Percentiles rank a stretch among this genome's conserved stretches.
phyloP scores from a whole-genome alignment of 805 yeast genomes.

The Candida easanensis region DNA sequence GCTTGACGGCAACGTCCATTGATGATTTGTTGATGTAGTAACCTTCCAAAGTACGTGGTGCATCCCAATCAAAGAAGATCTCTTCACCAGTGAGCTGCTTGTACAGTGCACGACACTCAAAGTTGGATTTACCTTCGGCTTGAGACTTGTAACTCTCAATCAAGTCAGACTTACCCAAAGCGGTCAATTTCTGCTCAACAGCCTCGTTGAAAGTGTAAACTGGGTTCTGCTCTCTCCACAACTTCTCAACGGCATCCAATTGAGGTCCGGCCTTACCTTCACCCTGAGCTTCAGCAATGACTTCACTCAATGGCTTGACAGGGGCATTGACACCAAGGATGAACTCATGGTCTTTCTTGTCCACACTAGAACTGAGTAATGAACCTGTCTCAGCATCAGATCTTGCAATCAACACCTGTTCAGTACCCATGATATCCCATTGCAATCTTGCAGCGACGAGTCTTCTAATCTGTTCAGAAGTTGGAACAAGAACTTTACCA shows the following conservation, averaged over 20 bases:
- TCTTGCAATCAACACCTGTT: slow-evolving; percentile 57
- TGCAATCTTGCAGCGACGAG: slow-evolving; percentile 57
- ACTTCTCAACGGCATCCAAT: slow-evolving; percentile 38
- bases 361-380: slow-evolving; percentile 48
- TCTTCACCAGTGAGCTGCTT: slow-evolving; percentile 30
- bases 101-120: slow-evolving; percentile 19
- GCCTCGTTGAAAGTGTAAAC: slow-evolving; percentile 52
- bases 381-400: slow-evolving; percentile 58
- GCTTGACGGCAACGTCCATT: slow-evolving; percentile 50
- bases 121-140: slow-evolving; percentile 14
- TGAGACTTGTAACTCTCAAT: slow-evolving; percentile 25
- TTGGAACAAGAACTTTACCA: slow-evolving; percentile 61
- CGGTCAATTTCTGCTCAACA: slow-evolving; percentile 29
- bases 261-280: slow-evolving; percentile 34
- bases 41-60: slow-evolving; percentile 58
- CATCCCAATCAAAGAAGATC: slow-evolving; percentile 54
- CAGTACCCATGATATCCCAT: slow-evolving; percentile 62
- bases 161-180: slow-evolving; percentile 28
- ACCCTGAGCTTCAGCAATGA: slow-evolving; percentile 40
- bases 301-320: slow-evolving; percentile 43
- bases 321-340: slow-evolving; percentile 45
- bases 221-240: slow-evolving; percentile 44
- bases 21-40: slow-evolving; percentile 48
- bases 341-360: slow-evolving; percentile 55
- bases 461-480: slow-evolving; percentile 52